These are phyloP conservation scores for Micromonas pusilla DNA, from an alignment of 139 green algal species.

Conservation along the genomic window DNA sequence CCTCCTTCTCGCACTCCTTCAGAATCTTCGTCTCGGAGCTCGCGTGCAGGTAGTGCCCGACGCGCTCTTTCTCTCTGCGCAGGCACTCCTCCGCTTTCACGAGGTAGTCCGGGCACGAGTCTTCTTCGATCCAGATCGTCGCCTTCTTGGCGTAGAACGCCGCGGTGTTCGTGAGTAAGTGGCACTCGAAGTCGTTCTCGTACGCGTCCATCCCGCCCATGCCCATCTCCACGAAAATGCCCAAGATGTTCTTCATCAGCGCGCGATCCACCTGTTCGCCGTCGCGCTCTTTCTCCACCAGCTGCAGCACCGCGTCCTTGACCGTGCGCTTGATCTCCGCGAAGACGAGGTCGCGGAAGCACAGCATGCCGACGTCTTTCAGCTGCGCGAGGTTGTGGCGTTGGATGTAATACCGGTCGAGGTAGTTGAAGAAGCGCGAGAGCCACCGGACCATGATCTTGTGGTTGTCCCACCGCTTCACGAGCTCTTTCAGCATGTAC, in stretches of 20 bases:
- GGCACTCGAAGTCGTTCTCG: slow-evolving; percentile 89
- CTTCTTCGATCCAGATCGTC: slow-evolving; percentile 68
- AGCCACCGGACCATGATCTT: slow-evolving; percentile 98
- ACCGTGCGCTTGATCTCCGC: slow-evolving; percentile 56
- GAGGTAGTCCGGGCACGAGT: slow-evolving; percentile 95
- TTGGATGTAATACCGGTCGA: slow-evolving; percentile 97
- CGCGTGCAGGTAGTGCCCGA: slow-evolving; percentile 85
- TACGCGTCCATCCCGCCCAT: slow-evolving; percentile 90
- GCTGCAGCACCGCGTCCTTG: slow-evolving; percentile 65
- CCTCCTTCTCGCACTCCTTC: slow-evolving; percentile 74
- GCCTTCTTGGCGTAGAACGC: slow-evolving; percentile 80
- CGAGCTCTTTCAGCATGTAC: slow-evolving; percentile 85
- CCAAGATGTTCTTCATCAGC: slow-evolving; percentile 90
- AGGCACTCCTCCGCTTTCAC: slow-evolving; percentile 84
- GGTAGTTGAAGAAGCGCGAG: slow-evolving; percentile 98
- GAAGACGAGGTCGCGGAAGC: slow-evolving; percentile 89
- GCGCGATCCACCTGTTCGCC: slow-evolving; percentile 82
- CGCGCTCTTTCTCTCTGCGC: slow-evolving; percentile 80
- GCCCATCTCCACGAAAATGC: slow-evolving; percentile 93
- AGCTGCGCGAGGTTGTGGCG: slow-evolving; percentile 76
- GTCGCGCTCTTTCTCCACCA: slow-evolving; percentile 77
- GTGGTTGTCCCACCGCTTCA: slow-evolving; percentile 90
- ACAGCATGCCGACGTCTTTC: slow-evolving; percentile 86
- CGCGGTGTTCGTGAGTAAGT: slow-evolving; percentile 67
- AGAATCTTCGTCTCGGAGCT: slow-evolving; percentile 80